phyloP scores from a whole-genome alignment of 139 green algal species.

The Mychonastes homosphaera region DNA sequence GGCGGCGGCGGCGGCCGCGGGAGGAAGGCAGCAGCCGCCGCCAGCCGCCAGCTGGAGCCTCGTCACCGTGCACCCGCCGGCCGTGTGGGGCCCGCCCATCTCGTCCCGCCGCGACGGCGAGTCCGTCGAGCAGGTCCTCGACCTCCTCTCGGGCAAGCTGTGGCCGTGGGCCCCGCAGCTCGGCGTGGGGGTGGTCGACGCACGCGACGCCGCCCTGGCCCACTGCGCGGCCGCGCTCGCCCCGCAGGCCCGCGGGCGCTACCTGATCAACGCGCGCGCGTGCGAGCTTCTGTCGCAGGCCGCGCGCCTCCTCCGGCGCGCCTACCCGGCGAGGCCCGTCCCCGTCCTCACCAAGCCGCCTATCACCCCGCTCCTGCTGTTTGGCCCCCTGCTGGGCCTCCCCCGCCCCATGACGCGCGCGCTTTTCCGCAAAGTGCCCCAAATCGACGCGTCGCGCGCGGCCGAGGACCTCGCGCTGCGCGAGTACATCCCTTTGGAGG shows the following conservation, averaged over 20 bases:
- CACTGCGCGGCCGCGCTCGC: slow-evolving; percentile 33
- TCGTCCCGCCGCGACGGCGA: slow-evolving; percentile 18
- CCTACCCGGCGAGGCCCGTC: slow-evolving; percentile 6
- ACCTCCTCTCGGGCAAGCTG: slow-evolving; percentile 22
- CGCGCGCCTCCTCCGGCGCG: slow-evolving; percentile 9
- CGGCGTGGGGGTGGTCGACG: slow-evolving; percentile 28
- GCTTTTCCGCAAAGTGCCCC: slow-evolving; percentile 11
- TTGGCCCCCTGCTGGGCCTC: slow-evolving; percentile 19
- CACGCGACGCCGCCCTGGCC: slow-evolving; percentile 40
- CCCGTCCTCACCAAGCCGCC: slow-evolving; percentile 13
- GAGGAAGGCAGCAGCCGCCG: neutral
- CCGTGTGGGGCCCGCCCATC: slow-evolving; percentile 28
- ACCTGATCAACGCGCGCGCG: slow-evolving; percentile 9
- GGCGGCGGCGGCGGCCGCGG: too few relatives aligned
- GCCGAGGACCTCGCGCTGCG: slow-evolving; percentile 13
- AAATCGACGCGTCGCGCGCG: slow-evolving; percentile 5
- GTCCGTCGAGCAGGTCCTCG: slow-evolving; percentile 20
- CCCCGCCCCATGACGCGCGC: slow-evolving; percentile 5
- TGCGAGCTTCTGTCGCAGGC: slow-evolving; percentile 8
- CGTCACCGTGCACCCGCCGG: slow-evolving; percentile 27
- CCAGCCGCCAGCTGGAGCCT: slow-evolving; percentile 18
- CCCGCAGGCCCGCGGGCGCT: slow-evolving; percentile 12
- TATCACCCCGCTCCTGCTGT: neutral
- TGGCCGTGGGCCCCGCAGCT: slow-evolving; percentile 15
- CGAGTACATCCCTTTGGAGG: slow-evolving; percentile 13